Evolutionary conservation across 345 rosid genomes (phyloP), one percentile per base, ranked within the genome.

Genomic region (Raphanus sativus): DNA sequence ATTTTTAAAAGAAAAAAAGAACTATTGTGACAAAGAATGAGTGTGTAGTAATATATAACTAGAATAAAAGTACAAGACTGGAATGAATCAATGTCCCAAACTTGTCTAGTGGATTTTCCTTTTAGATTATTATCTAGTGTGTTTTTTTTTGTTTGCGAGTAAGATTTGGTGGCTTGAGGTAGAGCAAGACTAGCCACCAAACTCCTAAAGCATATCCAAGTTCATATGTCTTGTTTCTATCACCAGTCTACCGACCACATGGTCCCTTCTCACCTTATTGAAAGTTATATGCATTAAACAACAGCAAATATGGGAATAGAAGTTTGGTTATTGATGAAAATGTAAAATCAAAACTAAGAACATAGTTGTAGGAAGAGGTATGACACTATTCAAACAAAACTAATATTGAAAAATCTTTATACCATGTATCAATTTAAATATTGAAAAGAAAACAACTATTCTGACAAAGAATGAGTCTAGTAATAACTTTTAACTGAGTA

Each of bases 11-110:
- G 45, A 38, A 38, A 38, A 38, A 8, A 38, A 8, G 42, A 36
- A 40, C 12, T 40, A 40, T 25, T 59, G 8, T 30, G n/a, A 15
- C 71, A 77, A 77, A 29, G 71, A 77, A 77, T 70, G 13, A 64
- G 21, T 21, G 15, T 64, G 5, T 12, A 42, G 50, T 48, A 21
- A 21, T 21, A 21, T 21, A 21, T 28, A 67, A 68, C 38, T 21
- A 21, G 21, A 76, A 62, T 9, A 21, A 76, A 59, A 52, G 26
- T 54, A 70, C 6, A 77, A 55, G 70, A 70, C 32, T 36, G 66
- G 60, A 21, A 21, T 21, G 21, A 21, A 21, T 21, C 21, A 21
- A 21, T 21, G 21, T 21, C 21, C 21, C 21, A 21, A 58, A 4
- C 40, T 62, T 26, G 33, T 59, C 29, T 59, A 58, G 32, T 59